Base-by-base conservation (phyloP, 2,329 filamentous ascomycete species). In the Helotiales sp. region DNA sequence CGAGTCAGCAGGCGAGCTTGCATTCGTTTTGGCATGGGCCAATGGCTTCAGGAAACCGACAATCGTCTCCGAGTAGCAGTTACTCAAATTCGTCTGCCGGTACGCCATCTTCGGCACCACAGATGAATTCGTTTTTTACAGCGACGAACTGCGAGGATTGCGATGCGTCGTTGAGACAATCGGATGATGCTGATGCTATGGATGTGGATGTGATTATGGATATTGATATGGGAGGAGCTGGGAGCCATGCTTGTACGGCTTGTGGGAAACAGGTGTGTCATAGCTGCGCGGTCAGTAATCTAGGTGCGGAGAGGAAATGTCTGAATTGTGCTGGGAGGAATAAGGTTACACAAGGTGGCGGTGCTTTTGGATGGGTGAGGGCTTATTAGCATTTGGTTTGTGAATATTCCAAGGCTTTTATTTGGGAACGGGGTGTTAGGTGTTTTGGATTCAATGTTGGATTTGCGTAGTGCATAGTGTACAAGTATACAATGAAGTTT, bases 201-300 rank as follows among this genome's bases (percentile, higher is more conserved):
- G 81, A 83, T 8, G 63, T 82, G 2, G 82, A 84, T 66, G 71
- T 73, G 66, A 73, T 74, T 63, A 72, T 74, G 66, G 72, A 72
- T 30, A 75, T 84, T 78, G 80, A 82, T 2, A 65, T 81, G 8
- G 80, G 68, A 7, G 74, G 69, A 10, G 22, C 63, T 74, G 72
- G 10, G 22, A 77, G 76, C 37, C 76, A 77, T 30, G 75, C 77
- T 0, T 89, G 86, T 62, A 80, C 79, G 8, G 80, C 78, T 0
- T 89, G 86, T 65, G 80, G 82, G 5, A 88, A 85, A 74, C 78
- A 81, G 11, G 85, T 89, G 15, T 89, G 87, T 77, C 85, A 84
- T 64, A 82, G 84, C 63, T 89, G 87, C 73, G 87, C 86, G 0
- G 81, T 89, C 47, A 87, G 84, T 68, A 86, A 86, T 68, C 77